Evolutionary conservation across 345 rosid genomes (phyloP).

Genomic region (Eucalyptus fibrosa): DNA sequence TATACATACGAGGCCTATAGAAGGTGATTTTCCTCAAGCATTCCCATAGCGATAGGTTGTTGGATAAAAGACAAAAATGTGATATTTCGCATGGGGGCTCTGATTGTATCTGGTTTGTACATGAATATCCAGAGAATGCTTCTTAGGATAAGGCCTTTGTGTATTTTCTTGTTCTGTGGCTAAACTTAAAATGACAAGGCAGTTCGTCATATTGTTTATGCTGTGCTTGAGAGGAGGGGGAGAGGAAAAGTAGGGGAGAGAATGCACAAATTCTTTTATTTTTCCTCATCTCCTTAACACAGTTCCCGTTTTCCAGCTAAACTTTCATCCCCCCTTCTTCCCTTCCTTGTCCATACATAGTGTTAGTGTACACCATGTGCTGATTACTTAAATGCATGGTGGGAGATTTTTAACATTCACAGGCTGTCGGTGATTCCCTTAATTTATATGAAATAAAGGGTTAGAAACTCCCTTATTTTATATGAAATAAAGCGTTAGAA

Average conservation of each 20-base stretch:
- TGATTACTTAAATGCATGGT: neutral
- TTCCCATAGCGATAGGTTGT: neutral
- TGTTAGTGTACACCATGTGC: neutral
- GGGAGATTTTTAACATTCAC: neutral
- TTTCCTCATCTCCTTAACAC: neutral
- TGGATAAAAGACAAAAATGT: neutral
- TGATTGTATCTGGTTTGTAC: neutral
- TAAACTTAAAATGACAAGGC: neutral
- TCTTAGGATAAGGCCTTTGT: neutral
- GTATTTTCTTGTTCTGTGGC: neutral
- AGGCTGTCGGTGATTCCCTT: neutral
- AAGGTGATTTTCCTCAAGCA: neutral
- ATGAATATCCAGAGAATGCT: neutral
- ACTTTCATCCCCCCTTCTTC: neutral
- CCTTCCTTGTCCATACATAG: neutral
- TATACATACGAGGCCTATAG: neutral
- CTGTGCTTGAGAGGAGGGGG: neutral
- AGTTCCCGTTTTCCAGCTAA: neutral
- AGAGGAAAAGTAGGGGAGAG: neutral
- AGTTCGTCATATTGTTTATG: neutral
- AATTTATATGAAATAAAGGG: neutral
- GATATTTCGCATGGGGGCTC: neutral
- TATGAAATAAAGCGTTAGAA: neutral
- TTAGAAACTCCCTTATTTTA: neutral
- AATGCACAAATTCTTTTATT: neutral